These are phyloP conservation scores for Balansia obtecta DNA, from an alignment of 2,329 filamentous ascomycete species.

Conservation along the genomic window DNA sequence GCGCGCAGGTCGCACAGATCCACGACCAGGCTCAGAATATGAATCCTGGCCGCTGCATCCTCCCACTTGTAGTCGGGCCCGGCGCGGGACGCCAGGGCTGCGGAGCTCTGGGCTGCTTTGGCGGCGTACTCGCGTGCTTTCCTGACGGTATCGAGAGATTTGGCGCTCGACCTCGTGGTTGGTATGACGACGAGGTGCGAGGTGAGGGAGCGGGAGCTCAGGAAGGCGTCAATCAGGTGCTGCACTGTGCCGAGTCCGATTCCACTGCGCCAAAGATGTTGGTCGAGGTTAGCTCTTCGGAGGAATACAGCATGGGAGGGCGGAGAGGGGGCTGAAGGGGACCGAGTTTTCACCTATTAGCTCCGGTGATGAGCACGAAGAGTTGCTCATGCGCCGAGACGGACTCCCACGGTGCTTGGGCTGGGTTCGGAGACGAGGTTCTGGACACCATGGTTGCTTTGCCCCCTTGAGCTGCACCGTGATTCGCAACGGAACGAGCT, in stretches of 20 bases:
- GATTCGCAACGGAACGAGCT: background rate
- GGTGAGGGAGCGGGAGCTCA: constrained; percentile 50
- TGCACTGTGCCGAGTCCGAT: constrained; percentile 75
- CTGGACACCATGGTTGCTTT: constrained; percentile 3
- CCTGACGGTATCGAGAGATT: constrained; percentile 60
- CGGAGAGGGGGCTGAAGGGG: background rate
- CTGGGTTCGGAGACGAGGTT: constrained; percentile 5
- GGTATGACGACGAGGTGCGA: constrained; percentile 69
- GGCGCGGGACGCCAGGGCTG: constrained; percentile 23
- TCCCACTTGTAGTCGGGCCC: constrained; percentile 22
- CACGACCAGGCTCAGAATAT: constrained; percentile 44
- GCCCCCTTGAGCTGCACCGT: background rate
- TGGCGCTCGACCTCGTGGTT: constrained; percentile 65
- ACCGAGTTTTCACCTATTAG: constrained; percentile 55
- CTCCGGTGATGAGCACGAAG: constrained; percentile 68
- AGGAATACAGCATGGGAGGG: too few species aligned
- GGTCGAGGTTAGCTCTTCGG: background rate
- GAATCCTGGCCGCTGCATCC: constrained; percentile 36
- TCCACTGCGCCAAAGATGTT: constrained; percentile 45
- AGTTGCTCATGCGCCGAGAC: constrained; percentile 31
- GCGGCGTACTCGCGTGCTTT: constrained; percentile 49
- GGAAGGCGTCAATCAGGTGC: constrained; percentile 83
- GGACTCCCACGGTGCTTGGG: constrained; percentile 24
- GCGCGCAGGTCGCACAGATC: constrained; percentile 47
- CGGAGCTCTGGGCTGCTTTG: constrained; percentile 26